phyloP scores from a whole-genome alignment of 2,329 filamentous ascomycete species.

The Stachybotrys elegans region DNA sequence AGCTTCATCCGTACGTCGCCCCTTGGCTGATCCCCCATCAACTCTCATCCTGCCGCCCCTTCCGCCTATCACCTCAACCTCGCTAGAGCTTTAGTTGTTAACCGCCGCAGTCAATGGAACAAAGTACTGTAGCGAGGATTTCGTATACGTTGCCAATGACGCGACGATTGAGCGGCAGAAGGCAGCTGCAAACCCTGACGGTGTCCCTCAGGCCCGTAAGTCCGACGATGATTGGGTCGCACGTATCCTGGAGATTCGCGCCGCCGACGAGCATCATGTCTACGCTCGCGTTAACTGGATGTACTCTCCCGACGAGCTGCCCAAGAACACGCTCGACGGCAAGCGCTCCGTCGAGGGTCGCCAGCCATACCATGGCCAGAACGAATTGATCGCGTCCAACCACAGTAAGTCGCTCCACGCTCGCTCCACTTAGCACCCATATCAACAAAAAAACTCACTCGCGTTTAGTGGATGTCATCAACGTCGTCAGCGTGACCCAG shows the following conservation, averaged over 20 bases:
- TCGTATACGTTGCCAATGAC: slow-evolving; percentile 55
- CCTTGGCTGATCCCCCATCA: too few relatives aligned
- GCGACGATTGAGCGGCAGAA: slow-evolving; percentile 51
- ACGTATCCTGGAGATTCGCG: slow-evolving; percentile 71
- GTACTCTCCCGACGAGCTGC: slow-evolving; percentile 70
- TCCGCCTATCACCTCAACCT: not conserved
- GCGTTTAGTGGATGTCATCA: slow-evolving; percentile 63
- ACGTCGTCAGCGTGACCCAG: slow-evolving; percentile 63
- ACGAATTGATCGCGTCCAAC: slow-evolving; percentile 68
- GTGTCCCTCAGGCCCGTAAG: slow-evolving; percentile 17
- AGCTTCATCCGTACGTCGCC: slow-evolving; percentile 53
- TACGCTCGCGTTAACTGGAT: slow-evolving; percentile 74
- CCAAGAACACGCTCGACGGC: slow-evolving; percentile 46
- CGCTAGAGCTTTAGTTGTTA: slow-evolving; percentile 12
- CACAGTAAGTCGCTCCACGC: slow-evolving; percentile 60
- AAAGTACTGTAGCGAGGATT: slow-evolving; percentile 54
- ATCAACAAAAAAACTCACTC: too few relatives aligned
- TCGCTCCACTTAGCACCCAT: too few relatives aligned
- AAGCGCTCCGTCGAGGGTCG: slow-evolving; percentile 48
- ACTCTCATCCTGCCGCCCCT: slow-evolving; percentile 4
- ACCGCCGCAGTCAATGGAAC: slow-evolving; percentile 44
- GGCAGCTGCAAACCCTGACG: slow-evolving; percentile 28
- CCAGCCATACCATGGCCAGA: slow-evolving; percentile 61
- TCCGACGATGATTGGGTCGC: slow-evolving; percentile 65
- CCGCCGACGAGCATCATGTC: slow-evolving; percentile 66